Conservation (phyloP, 2,329 filamentous ascomycete species). For the Xylaria arbuscula region DNA sequence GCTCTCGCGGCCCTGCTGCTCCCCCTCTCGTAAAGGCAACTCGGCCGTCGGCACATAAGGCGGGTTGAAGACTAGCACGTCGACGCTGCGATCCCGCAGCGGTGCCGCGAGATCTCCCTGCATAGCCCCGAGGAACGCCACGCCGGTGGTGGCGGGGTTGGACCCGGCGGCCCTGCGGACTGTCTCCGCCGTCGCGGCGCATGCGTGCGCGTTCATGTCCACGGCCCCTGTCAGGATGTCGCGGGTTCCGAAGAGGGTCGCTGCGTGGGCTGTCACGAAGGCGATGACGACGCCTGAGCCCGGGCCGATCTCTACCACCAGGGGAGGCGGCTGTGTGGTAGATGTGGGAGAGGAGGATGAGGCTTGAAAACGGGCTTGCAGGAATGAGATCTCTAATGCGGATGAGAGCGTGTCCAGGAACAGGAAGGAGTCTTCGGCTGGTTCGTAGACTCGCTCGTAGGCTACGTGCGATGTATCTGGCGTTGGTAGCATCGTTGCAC, state of each 20-base stretch:
- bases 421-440: slow-evolving; percentile 94
- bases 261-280: slow-evolving; percentile 82
- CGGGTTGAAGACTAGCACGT: slow-evolving; percentile 95
- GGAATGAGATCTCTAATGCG: slow-evolving; percentile 73
- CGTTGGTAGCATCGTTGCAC: slow-evolving; percentile 81
- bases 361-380: slow-evolving; percentile 69
- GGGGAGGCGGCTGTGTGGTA: slow-evolving; percentile 56
- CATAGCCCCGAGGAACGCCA: slow-evolving; percentile 71
- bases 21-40: slow-evolving; percentile 67
- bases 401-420: slow-evolving; percentile 91
- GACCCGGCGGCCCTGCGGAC: slow-evolving; percentile 61
- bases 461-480: slow-evolving; percentile 92
- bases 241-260: slow-evolving; percentile 75
- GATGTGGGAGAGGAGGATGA: slow-evolving; percentile 17
- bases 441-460: slow-evolving; percentile 91
- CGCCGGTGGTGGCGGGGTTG: slow-evolving; percentile 45
- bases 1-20: slow-evolving; percentile 37
- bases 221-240: slow-evolving; percentile 78
- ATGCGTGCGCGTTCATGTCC: slow-evolving; percentile 89
- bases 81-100: slow-evolving; percentile 70
- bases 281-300: slow-evolving; percentile 95
- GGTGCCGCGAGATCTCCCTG: slow-evolving; percentile 76
- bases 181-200: slow-evolving; percentile 77
- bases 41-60: slow-evolving; percentile 92
- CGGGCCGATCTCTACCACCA: slow-evolving; percentile 87